Evolutionary conservation across 2,329 filamentous ascomycete genomes (phyloP), one percentile per base, ranked within the genome.

Genomic region (Pseudogymnoascus sp.): DNA sequence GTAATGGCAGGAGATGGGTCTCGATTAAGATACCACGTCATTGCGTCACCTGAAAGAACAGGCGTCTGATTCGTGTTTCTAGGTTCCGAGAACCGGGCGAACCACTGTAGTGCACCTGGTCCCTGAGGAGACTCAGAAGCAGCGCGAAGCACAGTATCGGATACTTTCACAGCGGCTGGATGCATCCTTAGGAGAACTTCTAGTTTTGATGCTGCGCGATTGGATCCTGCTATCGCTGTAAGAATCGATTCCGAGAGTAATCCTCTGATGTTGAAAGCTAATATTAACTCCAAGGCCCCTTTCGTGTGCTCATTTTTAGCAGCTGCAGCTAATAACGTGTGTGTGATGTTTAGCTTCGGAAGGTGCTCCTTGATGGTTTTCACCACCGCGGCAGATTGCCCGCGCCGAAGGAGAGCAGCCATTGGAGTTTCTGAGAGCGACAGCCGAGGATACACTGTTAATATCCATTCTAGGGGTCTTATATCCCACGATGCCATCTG

Each of bases 11-110:
- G 47, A 8, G 28, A 4, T 15, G 26, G 47, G 33, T 57, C n/a
- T 57, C 47, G 47, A 57, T 13, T 31, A 57, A 57, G 47, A 57
- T 57, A 57, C 47, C 47, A 31, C n/a, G 31, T 11, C n/a, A 57
- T 33, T 13, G 26, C 28, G 4, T 57, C 26, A 11, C 9, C 3
- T 3, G 44, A 15, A 11, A 11, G 7, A 28, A 53, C 4, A 17
- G 26, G 9, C n/a, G 47, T 13, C 2, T 57, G 26, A 4, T 13
- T 57, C 1, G n/a, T 11, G 5, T 57, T 8, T 57, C 26, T 57
- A 17, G 26, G 26, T 17, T 19, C 47, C 5, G 8, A 33, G 47
- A 57, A 31, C 47, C n/a, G 3, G 10, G 19, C 7, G 9, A 57
- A n/a, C 47, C 47, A 57, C 13, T 57, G 15, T 10, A 57, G 47